Conservation (phyloP, 2,329 filamentous ascomycete species). For the Colletotrichum spinosum region DNA sequence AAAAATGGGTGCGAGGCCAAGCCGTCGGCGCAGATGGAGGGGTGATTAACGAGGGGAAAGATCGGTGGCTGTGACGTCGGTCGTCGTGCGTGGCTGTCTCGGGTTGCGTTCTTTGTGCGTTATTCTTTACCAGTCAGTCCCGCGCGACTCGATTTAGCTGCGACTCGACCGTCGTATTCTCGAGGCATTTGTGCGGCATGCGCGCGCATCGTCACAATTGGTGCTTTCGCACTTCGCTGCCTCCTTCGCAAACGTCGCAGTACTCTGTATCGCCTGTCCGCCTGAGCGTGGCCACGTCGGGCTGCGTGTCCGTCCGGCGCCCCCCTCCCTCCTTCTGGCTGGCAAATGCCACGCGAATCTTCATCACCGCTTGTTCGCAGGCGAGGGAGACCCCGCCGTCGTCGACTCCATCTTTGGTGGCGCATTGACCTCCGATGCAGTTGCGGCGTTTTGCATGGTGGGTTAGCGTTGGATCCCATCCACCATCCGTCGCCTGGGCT, state of each 20-base stretch:
- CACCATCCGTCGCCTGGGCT: neutral
- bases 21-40: neutral
- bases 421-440: conserved; percentile 21
- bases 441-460: neutral
- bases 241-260: too few species aligned
- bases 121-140: conserved; percentile 24
- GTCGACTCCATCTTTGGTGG: conserved; percentile 11
- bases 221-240: too few species aligned
- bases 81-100: conserved; percentile 24
- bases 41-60: neutral
- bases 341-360: neutral
- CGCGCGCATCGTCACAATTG: neutral
- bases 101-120: conserved; percentile 34
- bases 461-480: conserved; percentile 7
- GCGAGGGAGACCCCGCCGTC: conserved; percentile 4
- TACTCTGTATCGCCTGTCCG: too few species aligned
- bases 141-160: conserved; percentile 17
- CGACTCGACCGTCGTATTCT: conserved; percentile 13
- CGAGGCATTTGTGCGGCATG: conserved; percentile 29
- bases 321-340: too few species aligned
- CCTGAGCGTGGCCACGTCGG: too few species aligned
- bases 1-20: neutral
- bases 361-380: conserved; percentile 31
- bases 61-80: conserved; percentile 32
- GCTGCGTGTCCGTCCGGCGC: too few species aligned